Base-by-base conservation (phyloP, 129 eudicot species). In the Flaveria brownii region DNA sequence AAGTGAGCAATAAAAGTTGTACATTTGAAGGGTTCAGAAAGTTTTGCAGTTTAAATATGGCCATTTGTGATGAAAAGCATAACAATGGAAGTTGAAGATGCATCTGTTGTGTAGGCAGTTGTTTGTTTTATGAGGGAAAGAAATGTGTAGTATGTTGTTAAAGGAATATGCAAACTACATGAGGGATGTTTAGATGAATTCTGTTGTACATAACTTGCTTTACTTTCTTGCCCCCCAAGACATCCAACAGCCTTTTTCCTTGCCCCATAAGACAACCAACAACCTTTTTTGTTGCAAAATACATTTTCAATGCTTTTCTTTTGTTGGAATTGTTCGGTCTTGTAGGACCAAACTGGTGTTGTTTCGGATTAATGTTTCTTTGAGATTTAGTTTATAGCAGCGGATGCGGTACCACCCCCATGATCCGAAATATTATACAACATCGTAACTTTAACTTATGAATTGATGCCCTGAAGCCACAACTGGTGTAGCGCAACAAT, bases 11-110 rank as follows among this genome's bases (percentile, higher is more conserved):
- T 78, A 71, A 78, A 30, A 61, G 77, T 10, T 78, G 82, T 78
- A 78, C 72, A 78, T 33, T 78, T 49, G 77, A 71, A 55, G 79
- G 30, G 61, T 75, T 64, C 26, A 64, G 69, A 74, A 79, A 73
- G 71, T 80, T 80, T 80, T 80, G 84, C 75, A 74, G 84, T 66
- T 80, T 66, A 73, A 80, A 68, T 45, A 26, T 76, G 41, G 67
- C 56, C 46, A 50, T 49, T 64, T 72, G 51, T 41, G 73, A 72
- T 72, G 78, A 36, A 64, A 66, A 28, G 51, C 61, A 78, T 22
- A 59, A 46, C 54, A 78, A 73, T 73, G 83, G 79, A 80, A 26
- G 83, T 47, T 78, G 74, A 50, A 36, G 67, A 71, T 79, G 82
- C 67, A 79, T 78, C 13, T 78, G 65, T 51, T 75, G 42, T 28